These are phyloP conservation scores for Neonothopanus nambi DNA, from an alignment of 1,284 basidiomycete genomes.

Conservation along the genomic window DNA sequence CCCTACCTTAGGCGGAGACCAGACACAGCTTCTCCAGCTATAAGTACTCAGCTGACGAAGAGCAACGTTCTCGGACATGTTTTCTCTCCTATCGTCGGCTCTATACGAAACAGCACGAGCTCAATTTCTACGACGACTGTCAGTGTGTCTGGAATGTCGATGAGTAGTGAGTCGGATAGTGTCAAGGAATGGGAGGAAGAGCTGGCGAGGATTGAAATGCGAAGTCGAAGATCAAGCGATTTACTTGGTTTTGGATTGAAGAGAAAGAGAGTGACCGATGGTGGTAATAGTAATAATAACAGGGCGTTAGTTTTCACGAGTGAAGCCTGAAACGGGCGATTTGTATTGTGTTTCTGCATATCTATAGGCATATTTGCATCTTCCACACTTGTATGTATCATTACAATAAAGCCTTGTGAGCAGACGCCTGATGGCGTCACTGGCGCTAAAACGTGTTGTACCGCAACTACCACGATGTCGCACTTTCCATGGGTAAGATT, in stretches of 20 bases:
- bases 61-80: constrained; percentile 12
- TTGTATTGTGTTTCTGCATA: neutral
- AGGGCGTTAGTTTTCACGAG: neutral
- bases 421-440: neutral
- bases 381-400: neutral
- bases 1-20: constrained; percentile 11
- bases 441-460: too few species aligned
- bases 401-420: neutral
- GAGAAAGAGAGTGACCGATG: constrained; percentile 35
- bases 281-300: neutral
- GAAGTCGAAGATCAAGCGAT: constrained; percentile 61
- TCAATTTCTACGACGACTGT: constrained; percentile 1
- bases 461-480: constrained; percentile 10
- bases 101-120: neutral
- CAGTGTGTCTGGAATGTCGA: neutral
- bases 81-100: constrained; percentile 9
- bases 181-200: constrained; percentile 78
- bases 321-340: neutral
- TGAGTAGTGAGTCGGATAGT: constrained; percentile 12
- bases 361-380: neutral
- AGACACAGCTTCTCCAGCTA: constrained; percentile 4
- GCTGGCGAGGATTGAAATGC: constrained; percentile 66
- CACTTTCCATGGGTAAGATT: constrained; percentile 56
- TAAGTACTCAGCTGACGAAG: constrained; percentile 8
- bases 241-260: constrained; percentile 57